Evolutionary conservation across 352 stramenopile genomes (phyloP), one percentile per base, ranked within the genome.

Genomic region (Phytophthora chlamydospora): DNA sequence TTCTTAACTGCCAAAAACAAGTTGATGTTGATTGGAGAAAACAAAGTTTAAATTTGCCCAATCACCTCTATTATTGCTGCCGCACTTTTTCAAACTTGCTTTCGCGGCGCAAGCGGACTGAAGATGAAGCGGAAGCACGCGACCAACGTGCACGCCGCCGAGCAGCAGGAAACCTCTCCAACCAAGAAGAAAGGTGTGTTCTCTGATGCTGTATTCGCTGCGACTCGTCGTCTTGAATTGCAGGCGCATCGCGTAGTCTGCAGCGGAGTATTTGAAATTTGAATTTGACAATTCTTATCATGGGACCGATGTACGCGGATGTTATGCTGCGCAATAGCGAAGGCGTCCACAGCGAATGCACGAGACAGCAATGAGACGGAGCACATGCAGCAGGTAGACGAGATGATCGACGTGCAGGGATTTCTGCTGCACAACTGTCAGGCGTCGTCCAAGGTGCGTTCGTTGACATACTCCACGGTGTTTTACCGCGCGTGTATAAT

Each of bases 71-170:
- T 24, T 24, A 3, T 24, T 24, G 21, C 47, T 57, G 24, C 47
- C 21, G 60, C 54, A 59, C 58, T 64, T 62, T 69, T 73, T 68
- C 51, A 62, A 68, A 59, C 35, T 46, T 10, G 19, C 16, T 19
- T 44, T 53, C 29, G 29, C 33, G 32, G 41, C 31, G 12, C 6
- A 31, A 16, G 21, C 35, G 19, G 43, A 16, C 10, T 24, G n/a
- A 59, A 46, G 41, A 82, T 82, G 78, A 88, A 85, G 73, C 57
- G 75, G 51, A 89, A 80, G 68, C 71, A 75, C 35, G 47, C 42
- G 19, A 58, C 27, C 13, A 10, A 3, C 17, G 24, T 42, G 19
- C 48, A 41, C 1, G 38, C 29, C 9, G 35, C 33, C 38, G 32
- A 47, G n/a, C 27, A 44, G 29, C 35, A 50, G 19, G 41, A 55